These are phyloP conservation scores for Suillus fuscotomentosus DNA, from an alignment of 768 basidiomycete genomes.

Conservation along the genomic window DNA sequence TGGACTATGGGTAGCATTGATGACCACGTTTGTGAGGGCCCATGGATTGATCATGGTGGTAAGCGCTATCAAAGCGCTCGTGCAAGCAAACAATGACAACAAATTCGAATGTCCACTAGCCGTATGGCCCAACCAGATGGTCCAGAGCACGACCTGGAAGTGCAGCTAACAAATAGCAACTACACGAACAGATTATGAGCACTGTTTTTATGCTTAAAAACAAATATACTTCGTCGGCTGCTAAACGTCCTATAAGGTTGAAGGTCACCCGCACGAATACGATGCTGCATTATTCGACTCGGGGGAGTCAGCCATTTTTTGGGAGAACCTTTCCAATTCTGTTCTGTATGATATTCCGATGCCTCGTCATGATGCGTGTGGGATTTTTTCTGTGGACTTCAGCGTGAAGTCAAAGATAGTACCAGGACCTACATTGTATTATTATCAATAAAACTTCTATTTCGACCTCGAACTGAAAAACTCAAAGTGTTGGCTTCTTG, in stretches of 20 bases:
- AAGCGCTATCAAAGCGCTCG: background rate
- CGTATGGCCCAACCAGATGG: background rate
- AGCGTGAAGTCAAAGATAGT: background rate
- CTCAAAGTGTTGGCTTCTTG: background rate
- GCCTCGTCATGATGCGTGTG: background rate
- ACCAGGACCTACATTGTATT: background rate
- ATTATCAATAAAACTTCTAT: background rate
- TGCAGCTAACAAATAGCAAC: background rate
- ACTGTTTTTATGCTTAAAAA: background rate
- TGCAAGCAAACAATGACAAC: background rate
- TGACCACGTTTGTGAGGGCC: background rate
- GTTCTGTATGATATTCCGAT: background rate
- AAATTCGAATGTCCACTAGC: background rate
- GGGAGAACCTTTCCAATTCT: background rate
- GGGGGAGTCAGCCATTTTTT: background rate
- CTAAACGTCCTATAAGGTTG: background rate
- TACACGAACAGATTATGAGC: background rate
- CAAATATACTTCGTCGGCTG: background rate
- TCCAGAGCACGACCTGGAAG: background rate
- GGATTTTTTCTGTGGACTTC: background rate
- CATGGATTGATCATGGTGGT: background rate
- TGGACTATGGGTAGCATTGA: background rate
- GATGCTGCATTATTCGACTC: background rate
- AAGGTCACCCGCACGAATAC: background rate
- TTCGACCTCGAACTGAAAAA: background rate